Percentiles rank a stretch among this genome's conserved stretches.
These are phyloP conservation scores for Jamesozyma hellenica DNA, from an alignment of 805 yeast species.

Conservation along the genomic window DNA sequence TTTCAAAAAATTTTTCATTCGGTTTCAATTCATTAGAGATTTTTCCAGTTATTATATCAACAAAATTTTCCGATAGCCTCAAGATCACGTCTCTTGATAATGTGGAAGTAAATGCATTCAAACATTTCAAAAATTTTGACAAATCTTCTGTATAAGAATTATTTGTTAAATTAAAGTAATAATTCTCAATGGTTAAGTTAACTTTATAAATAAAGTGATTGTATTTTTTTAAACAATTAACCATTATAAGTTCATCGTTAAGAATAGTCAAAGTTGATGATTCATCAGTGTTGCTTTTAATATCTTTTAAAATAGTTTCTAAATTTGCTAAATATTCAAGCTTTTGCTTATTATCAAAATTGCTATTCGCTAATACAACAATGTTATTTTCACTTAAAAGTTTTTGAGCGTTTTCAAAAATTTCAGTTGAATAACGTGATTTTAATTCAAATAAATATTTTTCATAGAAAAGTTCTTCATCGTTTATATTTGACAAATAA, in stretches of 20 bases:
- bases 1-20: conserved; percentile 20
- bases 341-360: conserved; percentile 22
- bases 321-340: conserved; percentile 57
- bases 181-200: conserved; percentile 22
- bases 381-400: conserved; percentile 19
- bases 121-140: conserved; percentile 25
- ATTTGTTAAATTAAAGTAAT: conserved; percentile 17
- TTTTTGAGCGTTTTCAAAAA: conserved; percentile 38
- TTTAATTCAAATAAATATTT: conserved; percentile 36
- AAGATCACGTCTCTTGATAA: conserved; percentile 31
- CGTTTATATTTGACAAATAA: conserved; percentile 1
- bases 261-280: conserved; percentile 42
- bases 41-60: conserved; percentile 30
- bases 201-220: conserved; percentile 23
- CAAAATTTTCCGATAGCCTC: conserved; percentile 29
- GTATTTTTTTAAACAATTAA: conserved; percentile 26
- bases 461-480: conserved; percentile 11
- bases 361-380: conserved; percentile 10
- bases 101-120: conserved; percentile 34
- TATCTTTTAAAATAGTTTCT: conserved; percentile 62
- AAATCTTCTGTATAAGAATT: conserved; percentile 16
- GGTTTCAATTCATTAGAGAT: conserved; percentile 27
- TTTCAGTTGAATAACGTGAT: conserved; percentile 42
- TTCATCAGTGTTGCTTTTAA: conserved; percentile 51
- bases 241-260: conserved; percentile 22